These are phyloP conservation scores for Rhynchospora tenuis DNA, from an alignment of 176 grass and related monocot genomes.

Conservation along the genomic window DNA sequence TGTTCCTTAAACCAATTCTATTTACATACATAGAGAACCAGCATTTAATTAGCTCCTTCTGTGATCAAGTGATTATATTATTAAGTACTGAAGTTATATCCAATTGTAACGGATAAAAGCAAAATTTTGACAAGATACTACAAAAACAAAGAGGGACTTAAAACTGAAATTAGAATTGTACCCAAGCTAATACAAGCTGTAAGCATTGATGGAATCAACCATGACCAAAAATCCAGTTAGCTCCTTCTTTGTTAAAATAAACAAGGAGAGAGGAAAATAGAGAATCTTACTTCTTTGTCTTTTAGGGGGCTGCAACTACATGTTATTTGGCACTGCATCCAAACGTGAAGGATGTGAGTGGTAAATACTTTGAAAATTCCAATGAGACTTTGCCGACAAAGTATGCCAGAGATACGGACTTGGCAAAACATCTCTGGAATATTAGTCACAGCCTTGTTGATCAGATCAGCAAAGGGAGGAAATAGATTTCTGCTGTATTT, in stretches of 20 bases:
- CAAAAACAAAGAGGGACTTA: background rate
- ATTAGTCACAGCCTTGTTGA: conserved; percentile 58
- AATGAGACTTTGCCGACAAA: conserved; percentile 46
- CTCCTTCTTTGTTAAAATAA: background rate
- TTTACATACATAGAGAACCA: background rate
- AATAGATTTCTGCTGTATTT: conserved; percentile 11
- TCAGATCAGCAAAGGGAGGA: background rate
- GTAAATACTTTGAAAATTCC: conserved; percentile 61
- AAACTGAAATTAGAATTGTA: background rate
- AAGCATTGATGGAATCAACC: background rate
- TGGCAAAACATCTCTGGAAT: conserved; percentile 54
- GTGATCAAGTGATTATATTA: background rate
- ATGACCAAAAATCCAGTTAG: background rate
- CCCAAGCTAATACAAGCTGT: background rate
- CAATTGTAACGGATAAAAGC: background rate
- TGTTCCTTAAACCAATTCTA: background rate
- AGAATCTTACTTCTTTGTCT: background rate
- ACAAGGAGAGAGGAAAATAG: background rate
- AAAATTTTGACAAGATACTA: conserved; percentile 4
- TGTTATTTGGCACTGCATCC: conserved; percentile 82
- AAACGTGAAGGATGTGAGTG: conserved; percentile 47
- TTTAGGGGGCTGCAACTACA: conserved; percentile 87
- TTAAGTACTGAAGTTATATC: background rate
- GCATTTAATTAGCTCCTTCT: background rate
- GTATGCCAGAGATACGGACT: conserved; percentile 47